Evolutionary conservation across 371 early-diverging fungal genomes (phyloP), one percentile per base, ranked within the genome.

Genomic region (Mucor saturninus): DNA sequence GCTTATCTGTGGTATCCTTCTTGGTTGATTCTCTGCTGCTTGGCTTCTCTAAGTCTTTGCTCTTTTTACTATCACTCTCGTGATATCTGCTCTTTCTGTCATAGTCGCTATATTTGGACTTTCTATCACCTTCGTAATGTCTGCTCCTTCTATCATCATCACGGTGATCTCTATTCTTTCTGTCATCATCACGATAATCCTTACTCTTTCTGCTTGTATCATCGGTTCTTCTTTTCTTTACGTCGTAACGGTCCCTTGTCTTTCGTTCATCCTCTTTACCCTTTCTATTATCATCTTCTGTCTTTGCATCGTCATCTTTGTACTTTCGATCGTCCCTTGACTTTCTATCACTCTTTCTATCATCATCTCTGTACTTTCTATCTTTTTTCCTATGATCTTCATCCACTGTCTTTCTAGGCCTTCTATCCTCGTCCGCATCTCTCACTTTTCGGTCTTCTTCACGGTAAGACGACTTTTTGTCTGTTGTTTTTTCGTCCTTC

Each of bases 191-290:
- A n/a, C 43, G 43, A 14, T 35, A 35, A 45, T 52, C 51, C 6
- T n/a, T 31, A 29, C 61, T 61, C 43, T 61, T 61, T 11, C 31
- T 61, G 49, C 48, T 51, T 15, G 30, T 51, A 31, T 29, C 21
- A 26, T 40, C 50, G 40, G 50, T 11, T 11, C 52, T 38, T 11
- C 52, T 38, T 40, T 29, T 39, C 40, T 40, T 55, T 11, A 29
- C 38, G 28, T 9, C 54, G 45, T 6, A 43, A 21, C 2, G 28
- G 37, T 59, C 26, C 48, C 37, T 1, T 21, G 3, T 26, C 48
- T 56, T 3, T 57, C 31, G 6, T 6, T 42, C 43, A 4, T 42
- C 43, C 4, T 42, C 43, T 13, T 13, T 42, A 10, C 10, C 13
- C 10, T 2, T 42, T 14, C 11, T 42, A 31, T 31, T 52, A 15